These are phyloP conservation scores for Cyberlindnera mycetangii DNA, from an alignment of 805 yeast genomes.

Conservation along the genomic window DNA sequence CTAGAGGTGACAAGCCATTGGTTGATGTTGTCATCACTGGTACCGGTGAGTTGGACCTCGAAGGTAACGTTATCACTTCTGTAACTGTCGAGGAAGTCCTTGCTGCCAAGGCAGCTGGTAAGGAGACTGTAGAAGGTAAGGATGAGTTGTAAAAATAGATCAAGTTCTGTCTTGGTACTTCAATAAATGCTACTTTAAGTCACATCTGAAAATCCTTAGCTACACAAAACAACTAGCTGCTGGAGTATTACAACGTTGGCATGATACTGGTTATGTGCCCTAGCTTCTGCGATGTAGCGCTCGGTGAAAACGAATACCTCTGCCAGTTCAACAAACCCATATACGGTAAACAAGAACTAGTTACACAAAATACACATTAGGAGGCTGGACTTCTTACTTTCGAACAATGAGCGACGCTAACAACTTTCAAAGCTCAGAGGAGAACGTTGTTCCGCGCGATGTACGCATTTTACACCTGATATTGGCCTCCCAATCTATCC, in stretches of 20 bases:
- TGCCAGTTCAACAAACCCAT: too few species aligned
- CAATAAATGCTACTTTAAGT: not conserved
- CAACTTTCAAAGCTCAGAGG: conserved; percentile 20
- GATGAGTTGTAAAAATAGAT: conserved; percentile 33
- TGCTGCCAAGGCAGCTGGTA: conserved; percentile 14
- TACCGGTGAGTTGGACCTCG: conserved; percentile 62
- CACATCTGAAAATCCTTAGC: too few species aligned
- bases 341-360: not conserved
- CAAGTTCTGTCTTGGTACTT: not conserved
- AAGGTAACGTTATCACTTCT: conserved; percentile 25
- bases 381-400: not conserved
- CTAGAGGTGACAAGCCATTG: conserved; percentile 68
- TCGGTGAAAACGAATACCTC: too few species aligned
- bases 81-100: conserved; percentile 20
- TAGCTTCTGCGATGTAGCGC: too few species aligned
- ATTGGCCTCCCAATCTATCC: conserved; percentile 90
- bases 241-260: not conserved
- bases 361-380: not conserved
- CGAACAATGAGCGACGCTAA: conserved; percentile 5
- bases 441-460: conserved; percentile 66
- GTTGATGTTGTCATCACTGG: conserved; percentile 61
- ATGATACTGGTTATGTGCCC: not conserved
- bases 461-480: conserved; percentile 86
- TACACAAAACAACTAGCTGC: too few species aligned
- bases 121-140: conserved; percentile 18